A percentile compares a stretch with the other conserved stretches of the same genome.
These are phyloP conservation scores for Metarhizium brunneum DNA, from an alignment of 2,329 filamentous ascomycete species.

Conservation along the genomic window DNA sequence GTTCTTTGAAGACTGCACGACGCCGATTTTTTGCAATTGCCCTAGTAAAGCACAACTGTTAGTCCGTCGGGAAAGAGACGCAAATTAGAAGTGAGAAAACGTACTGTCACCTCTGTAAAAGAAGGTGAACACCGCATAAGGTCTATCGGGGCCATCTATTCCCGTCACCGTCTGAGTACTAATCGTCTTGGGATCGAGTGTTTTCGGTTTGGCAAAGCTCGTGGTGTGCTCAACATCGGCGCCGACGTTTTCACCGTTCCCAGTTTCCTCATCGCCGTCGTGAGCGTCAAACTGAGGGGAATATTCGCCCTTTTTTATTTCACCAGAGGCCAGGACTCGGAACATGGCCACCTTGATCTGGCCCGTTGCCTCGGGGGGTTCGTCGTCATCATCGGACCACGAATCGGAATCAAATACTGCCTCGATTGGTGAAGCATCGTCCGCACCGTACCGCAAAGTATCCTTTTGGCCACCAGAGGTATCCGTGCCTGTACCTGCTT, in stretches of 20 bases:
- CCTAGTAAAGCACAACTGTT: slow-evolving; percentile 38
- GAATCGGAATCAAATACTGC: slow-evolving; percentile 59
- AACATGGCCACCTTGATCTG: slow-evolving; percentile 99
- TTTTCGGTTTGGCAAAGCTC: slow-evolving; percentile 94
- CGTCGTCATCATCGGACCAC: slow-evolving; percentile 72
- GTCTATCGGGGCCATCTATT: slow-evolving; percentile 90
- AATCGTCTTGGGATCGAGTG: slow-evolving; percentile 91
- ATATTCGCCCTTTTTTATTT: slow-evolving; percentile 97
- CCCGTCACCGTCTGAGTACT: slow-evolving; percentile 99
- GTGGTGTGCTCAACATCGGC: slow-evolving; percentile 93
- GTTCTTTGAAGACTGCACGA: slow-evolving; percentile 60
- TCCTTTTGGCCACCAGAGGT: slow-evolving; percentile 31
- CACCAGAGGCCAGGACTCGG: slow-evolving; percentile 85
- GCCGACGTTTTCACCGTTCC: slow-evolving; percentile 51
- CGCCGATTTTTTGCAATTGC: slow-evolving; percentile 94
- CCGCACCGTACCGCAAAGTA: slow-evolving; percentile 72
- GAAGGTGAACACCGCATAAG: slow-evolving; percentile 95
- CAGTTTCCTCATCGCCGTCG: slow-evolving; percentile 75
- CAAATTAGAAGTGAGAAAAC: slow-evolving; percentile 25
- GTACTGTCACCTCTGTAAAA: slow-evolving; percentile 92
- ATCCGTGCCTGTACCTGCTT: slow-evolving; percentile 24
- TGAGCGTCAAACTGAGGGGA: slow-evolving; percentile 96
- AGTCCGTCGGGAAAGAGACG: not conserved
- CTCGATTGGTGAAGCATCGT: slow-evolving; percentile 67
- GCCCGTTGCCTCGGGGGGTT: slow-evolving; percentile 85